These are phyloP conservation scores for Hyphodiscus hymeniophilus DNA, from an alignment of 495 filamentous ascomycete species.

Conservation along the genomic window DNA sequence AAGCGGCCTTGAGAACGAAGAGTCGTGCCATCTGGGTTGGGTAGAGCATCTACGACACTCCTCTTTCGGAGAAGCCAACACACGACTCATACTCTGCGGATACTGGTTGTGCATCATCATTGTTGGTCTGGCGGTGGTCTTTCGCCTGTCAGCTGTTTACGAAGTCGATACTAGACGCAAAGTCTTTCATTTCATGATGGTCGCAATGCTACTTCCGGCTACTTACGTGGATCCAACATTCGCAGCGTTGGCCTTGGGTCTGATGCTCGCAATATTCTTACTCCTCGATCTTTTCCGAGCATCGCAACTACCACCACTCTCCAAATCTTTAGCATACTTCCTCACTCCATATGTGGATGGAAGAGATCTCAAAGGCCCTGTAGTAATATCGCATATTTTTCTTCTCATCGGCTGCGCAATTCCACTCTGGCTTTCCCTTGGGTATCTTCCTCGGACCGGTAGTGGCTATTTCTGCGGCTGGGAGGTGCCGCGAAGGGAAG, in stretches of 20 bases:
- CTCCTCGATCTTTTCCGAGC: slow-evolving; percentile 84
- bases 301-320: slow-evolving; percentile 82
- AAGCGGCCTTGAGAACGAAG: slow-evolving; percentile 21
- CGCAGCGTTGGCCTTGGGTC: slow-evolving; percentile 62
- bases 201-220: slow-evolving; percentile 84
- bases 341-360: slow-evolving; percentile 93
- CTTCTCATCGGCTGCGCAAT: slow-evolving; percentile 93
- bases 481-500: slow-evolving; percentile 60
- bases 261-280: slow-evolving; percentile 75
- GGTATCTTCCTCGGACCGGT: slow-evolving; percentile 47
- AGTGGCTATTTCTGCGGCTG: slow-evolving; percentile 54
- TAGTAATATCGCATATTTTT: slow-evolving; percentile 94
- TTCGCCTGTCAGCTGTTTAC: slow-evolving; percentile 56
- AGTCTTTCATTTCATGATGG: slow-evolving; percentile 98
- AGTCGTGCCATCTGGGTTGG: slow-evolving; percentile 44
- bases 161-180: slow-evolving; percentile 96
- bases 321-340: slow-evolving; percentile 72
- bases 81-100: slow-evolving; percentile 64
- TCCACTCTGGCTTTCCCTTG: slow-evolving; percentile 83
- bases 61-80: slow-evolving; percentile 66
- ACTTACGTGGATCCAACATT: slow-evolving; percentile 81
- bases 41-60: slow-evolving; percentile 47
- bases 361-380: slow-evolving; percentile 82
- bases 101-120: slow-evolving; percentile 66
- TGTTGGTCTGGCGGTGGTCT: slow-evolving; percentile 63